These are phyloP conservation scores for Paecilomyces fulvus DNA, from an alignment of 2,329 filamentous ascomycete species.

Conservation along the genomic window DNA sequence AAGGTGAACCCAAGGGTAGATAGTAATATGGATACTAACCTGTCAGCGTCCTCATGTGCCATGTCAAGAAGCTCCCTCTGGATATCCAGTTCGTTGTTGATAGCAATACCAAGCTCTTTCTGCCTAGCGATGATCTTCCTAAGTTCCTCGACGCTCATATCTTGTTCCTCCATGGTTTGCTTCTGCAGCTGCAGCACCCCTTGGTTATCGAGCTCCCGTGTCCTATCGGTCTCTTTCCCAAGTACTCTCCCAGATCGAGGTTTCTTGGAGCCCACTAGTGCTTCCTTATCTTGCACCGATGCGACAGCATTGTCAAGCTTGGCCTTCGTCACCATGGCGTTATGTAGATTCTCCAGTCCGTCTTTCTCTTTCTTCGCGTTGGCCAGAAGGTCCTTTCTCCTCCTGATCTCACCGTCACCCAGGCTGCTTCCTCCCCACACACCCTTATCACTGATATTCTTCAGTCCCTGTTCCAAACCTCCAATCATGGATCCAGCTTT, in stretches of 20 bases:
- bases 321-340: constrained; percentile 48
- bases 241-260: constrained; percentile 42
- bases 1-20: not conserved
- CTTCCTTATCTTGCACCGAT: constrained; percentile 38
- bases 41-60: constrained; percentile 51
- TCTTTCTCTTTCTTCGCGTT: constrained; percentile 54
- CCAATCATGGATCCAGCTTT: constrained; percentile 47
- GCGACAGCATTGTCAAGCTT: constrained; percentile 39
- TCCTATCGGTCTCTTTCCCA: constrained; percentile 51
- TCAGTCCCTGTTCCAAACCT: constrained; percentile 50
- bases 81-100: constrained; percentile 54
- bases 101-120: constrained; percentile 54
- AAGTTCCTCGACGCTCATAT: constrained; percentile 51
- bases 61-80: constrained; percentile 54
- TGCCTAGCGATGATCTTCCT: constrained; percentile 51
- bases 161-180: constrained; percentile 55
- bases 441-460: constrained; percentile 24
- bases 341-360: constrained; percentile 51
- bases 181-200: constrained; percentile 56
- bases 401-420: constrained; percentile 53
- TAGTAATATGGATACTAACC: constrained; percentile 21
- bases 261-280: constrained; percentile 27
- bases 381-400: constrained; percentile 50
- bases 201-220: constrained; percentile 55
- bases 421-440: constrained; percentile 30